Percentiles rank a stretch among this genome's conserved stretches.
These are phyloP conservation scores for Coniella lustricola DNA, from an alignment of 2,329 filamentous ascomycete genomes.

Conservation along the genomic window DNA sequence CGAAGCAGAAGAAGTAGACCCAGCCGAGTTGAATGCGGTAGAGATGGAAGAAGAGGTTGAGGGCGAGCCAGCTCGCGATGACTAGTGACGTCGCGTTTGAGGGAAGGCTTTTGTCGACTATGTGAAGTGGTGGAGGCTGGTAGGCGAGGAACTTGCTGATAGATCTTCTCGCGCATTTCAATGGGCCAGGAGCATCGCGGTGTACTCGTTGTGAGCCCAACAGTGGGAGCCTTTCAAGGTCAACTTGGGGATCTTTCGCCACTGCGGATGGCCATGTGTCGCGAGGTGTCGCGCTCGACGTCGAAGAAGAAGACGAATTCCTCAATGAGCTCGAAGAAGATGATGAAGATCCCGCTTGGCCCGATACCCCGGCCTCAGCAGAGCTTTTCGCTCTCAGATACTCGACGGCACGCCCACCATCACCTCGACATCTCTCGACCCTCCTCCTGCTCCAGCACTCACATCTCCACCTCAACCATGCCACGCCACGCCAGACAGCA, in stretches of 20 bases:
- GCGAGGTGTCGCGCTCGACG: slow-evolving; percentile 28
- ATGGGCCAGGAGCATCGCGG: background rate
- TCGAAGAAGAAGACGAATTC: slow-evolving; percentile 19
- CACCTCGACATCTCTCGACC: slow-evolving; percentile 20
- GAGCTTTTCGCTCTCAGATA: background rate
- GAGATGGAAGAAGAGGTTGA: slow-evolving; percentile 53
- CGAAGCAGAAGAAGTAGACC: slow-evolving; percentile 46
- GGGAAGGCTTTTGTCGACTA: slow-evolving; percentile 50
- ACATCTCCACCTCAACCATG: too few species aligned
- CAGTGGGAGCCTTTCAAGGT: slow-evolving; percentile 31
- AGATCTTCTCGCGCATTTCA: background rate
- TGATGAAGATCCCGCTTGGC: too few species aligned
- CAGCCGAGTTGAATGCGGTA: slow-evolving; percentile 37
- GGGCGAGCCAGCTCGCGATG: slow-evolving; percentile 40
- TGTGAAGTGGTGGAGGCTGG: slow-evolving; percentile 50
- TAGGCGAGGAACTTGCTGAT: slow-evolving; percentile 37
- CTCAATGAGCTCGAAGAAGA: background rate
- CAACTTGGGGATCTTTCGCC: slow-evolving; percentile 21
- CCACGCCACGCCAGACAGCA: slow-evolving; percentile 23
- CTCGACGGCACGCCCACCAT: background rate
- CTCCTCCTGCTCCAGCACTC: slow-evolving; percentile 18
- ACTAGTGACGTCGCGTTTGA: slow-evolving; percentile 49
- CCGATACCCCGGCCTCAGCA: background rate
- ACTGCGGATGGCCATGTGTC: slow-evolving; percentile 20
- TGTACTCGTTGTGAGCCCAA: slow-evolving; percentile 13